A percentile compares a stretch with the other conserved stretches of the same genome.
Evolutionary conservation across 495 filamentous ascomycete genomes (phyloP).

Genomic region (Penicillium riverlandense): DNA sequence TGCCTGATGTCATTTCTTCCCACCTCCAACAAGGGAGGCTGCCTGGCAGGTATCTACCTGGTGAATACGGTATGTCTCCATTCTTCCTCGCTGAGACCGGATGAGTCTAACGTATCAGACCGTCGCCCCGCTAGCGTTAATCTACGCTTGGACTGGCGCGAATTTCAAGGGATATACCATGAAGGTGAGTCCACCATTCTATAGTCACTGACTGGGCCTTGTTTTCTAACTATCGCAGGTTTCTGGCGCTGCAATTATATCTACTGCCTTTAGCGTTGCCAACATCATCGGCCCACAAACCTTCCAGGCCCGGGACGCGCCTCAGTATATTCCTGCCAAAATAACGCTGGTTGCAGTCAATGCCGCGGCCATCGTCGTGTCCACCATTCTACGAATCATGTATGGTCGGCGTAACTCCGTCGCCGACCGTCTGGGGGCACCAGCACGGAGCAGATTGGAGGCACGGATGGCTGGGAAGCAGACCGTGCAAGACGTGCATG

Average conservation of each 20-base stretch:
- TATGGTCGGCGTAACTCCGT: slow-evolving; percentile 25
- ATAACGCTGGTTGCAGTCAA: slow-evolving; percentile 47
- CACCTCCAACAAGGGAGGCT: slow-evolving; percentile 31
- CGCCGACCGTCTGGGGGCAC: slow-evolving; percentile 10
- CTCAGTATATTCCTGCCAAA: slow-evolving; percentile 50
- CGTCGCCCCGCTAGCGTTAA: slow-evolving; percentile 27
- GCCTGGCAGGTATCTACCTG: slow-evolving; percentile 57
- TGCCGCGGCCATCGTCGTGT: slow-evolving; percentile 32
- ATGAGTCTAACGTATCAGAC: slow-evolving; percentile 8
- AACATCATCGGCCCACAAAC: slow-evolving; percentile 57
- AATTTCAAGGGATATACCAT: slow-evolving; percentile 39
- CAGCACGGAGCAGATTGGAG: slow-evolving; percentile 14
- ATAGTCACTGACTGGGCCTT: neutral
- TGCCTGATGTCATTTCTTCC: slow-evolving; percentile 53
- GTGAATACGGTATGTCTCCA: slow-evolving; percentile 38
- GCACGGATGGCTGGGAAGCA: slow-evolving; percentile 2
- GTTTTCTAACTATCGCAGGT: slow-evolving; percentile 4
- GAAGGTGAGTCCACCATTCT: slow-evolving; percentile 22
- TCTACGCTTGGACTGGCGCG: slow-evolving; percentile 37
- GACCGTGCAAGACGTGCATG: slow-evolving; percentile 4
- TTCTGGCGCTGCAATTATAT: slow-evolving; percentile 26
- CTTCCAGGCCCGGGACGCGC: slow-evolving; percentile 43
- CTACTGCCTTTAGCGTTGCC: slow-evolving; percentile 42
- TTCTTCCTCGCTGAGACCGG: neutral
- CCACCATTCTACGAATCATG: slow-evolving; percentile 27